These are phyloP conservation scores for Mycena citricolor DNA, from an alignment of 1,284 basidiomycete genomes.

Conservation along the genomic window DNA sequence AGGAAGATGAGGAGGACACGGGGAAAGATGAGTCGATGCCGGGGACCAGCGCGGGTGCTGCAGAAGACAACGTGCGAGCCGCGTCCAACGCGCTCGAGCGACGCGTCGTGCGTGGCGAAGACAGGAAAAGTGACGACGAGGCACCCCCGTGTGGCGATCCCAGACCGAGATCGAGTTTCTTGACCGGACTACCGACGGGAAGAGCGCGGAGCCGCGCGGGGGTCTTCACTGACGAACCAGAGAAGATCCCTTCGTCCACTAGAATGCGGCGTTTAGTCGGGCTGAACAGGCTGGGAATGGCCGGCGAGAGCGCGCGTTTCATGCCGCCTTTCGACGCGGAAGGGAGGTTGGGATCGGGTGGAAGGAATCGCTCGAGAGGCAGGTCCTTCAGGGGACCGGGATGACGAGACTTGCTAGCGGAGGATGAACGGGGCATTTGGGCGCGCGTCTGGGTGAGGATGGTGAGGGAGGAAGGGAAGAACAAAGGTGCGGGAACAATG, in stretches of 20 bases:
- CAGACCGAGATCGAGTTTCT: constrained; percentile 50
- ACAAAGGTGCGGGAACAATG: background rate
- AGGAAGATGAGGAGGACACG: constrained; percentile 24
- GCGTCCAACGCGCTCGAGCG: constrained; percentile 9
- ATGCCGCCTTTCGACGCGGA: constrained; percentile 25
- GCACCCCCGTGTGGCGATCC: constrained; percentile 17
- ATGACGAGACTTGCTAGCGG: constrained; percentile 32
- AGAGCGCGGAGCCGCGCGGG: constrained; percentile 30
- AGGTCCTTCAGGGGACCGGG: constrained; percentile 56
- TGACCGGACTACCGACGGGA: constrained; percentile 44
- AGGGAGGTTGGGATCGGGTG: constrained; percentile 29
- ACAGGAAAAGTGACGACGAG: constrained; percentile 12
- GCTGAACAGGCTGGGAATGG: constrained; percentile 20
- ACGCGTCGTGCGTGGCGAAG: constrained; percentile 7
- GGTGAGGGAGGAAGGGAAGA: constrained; percentile 13
- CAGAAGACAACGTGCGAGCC: constrained; percentile 18
- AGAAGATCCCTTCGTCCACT: constrained; percentile 51
- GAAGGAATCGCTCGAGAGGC: constrained; percentile 54
- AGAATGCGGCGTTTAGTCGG: constrained; percentile 67
- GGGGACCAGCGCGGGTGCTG: constrained; percentile 14
- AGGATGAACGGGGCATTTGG: constrained; percentile 23
- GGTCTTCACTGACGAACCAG: constrained; percentile 36
- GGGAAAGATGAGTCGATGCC: constrained; percentile 27
- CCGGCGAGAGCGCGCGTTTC: constrained; percentile 28
- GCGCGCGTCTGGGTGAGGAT: constrained; percentile 19